These are phyloP conservation scores for Mycena alexandri DNA, from an alignment of 768 basidiomycete species.

Conservation along the genomic window DNA sequence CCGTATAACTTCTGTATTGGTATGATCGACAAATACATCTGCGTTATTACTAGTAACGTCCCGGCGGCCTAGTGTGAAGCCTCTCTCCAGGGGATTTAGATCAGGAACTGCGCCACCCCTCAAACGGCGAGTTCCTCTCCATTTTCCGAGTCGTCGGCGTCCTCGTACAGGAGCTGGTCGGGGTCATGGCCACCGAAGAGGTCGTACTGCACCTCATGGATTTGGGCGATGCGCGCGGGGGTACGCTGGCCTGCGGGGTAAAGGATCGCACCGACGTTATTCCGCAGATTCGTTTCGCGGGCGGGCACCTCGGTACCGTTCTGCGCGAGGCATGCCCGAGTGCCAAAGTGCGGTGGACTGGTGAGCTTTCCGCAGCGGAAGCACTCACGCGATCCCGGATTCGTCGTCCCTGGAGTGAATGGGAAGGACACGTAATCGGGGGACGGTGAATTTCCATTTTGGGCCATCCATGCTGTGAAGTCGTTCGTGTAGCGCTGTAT, in stretches of 20 bases:
- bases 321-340: neutral
- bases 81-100: slow-evolving; percentile 27
- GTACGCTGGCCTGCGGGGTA: slow-evolving; percentile 5
- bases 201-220: slow-evolving; percentile 23
- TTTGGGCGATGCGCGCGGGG: slow-evolving; percentile 2
- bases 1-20: slow-evolving; percentile 28
- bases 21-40: slow-evolving; percentile 19
- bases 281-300: no score
- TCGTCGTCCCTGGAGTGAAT: slow-evolving; percentile 15
- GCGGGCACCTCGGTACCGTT: neutral
- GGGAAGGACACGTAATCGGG: slow-evolving; percentile 19
- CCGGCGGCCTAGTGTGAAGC: neutral
- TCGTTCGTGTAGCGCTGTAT: slow-evolving; percentile 8
- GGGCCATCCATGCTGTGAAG: slow-evolving; percentile 10
- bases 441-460: neutral
- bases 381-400: slow-evolving; percentile 19
- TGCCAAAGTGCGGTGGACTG: slow-evolving; percentile 7
- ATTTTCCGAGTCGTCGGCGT: slow-evolving; percentile 26
- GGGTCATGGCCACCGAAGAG: slow-evolving; percentile 17
- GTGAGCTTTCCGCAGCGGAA: slow-evolving; percentile 22
- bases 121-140: slow-evolving; percentile 29
- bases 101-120: slow-evolving; percentile 24
- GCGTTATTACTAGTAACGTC: slow-evolving; percentile 25
- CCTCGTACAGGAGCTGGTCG: slow-evolving; percentile 8
- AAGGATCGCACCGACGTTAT: slow-evolving; percentile 12